phyloP scores from a whole-genome alignment of 2,329 filamentous ascomycete genomes.

The Xylariales sp. region DNA sequence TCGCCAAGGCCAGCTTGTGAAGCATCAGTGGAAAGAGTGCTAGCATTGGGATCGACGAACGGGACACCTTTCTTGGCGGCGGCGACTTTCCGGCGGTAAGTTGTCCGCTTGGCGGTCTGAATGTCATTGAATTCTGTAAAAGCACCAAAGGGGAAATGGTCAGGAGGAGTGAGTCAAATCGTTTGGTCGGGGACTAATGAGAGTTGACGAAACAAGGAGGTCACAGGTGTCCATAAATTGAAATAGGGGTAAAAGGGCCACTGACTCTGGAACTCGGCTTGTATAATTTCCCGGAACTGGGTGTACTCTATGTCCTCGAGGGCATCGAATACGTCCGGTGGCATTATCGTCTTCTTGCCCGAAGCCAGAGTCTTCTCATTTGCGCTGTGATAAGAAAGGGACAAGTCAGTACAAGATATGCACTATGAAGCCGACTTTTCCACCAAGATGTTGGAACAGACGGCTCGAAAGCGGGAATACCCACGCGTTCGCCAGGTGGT shows the following conservation, averaged over 20 bases:
- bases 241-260: slow-evolving; percentile 11
- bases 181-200: too few relatives aligned
- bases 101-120: slow-evolving; percentile 70
- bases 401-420: too few relatives aligned
- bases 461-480: too few relatives aligned
- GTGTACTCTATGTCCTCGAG: slow-evolving; percentile 73
- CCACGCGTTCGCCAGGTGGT: slow-evolving; percentile 71
- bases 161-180: too few relatives aligned
- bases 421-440: too few relatives aligned
- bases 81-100: slow-evolving; percentile 65
- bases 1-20: slow-evolving; percentile 8
- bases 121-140: slow-evolving; percentile 64
- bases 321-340: slow-evolving; percentile 71
- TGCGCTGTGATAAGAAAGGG: too few relatives aligned
- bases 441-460: too few relatives aligned
- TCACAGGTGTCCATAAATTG: too few relatives aligned
- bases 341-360: slow-evolving; percentile 76
- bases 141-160: too few relatives aligned
- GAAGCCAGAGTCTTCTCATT: slow-evolving; percentile 64
- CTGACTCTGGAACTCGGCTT: slow-evolving; percentile 73
- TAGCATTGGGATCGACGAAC: slow-evolving; percentile 15
- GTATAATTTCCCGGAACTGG: slow-evolving; percentile 64
- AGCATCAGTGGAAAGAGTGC: slow-evolving; percentile 12
- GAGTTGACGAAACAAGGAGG: too few relatives aligned
- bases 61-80: slow-evolving; percentile 51